Conservation (phyloP, 2,329 filamentous ascomycete species). For the Raffaelea albimanens region DNA sequence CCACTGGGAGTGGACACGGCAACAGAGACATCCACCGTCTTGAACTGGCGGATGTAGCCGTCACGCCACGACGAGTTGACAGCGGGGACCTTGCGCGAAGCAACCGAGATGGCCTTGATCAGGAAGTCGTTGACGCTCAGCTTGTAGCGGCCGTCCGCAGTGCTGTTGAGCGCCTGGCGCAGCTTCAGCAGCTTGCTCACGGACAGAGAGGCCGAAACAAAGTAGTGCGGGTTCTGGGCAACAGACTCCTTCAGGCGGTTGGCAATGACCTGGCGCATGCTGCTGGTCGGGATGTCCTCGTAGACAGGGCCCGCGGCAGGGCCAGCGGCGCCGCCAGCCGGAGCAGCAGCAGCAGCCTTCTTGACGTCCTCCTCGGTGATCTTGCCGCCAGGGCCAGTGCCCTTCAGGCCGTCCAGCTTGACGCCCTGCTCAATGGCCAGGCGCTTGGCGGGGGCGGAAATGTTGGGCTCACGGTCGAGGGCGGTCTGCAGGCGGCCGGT, state of each 20-base stretch:
- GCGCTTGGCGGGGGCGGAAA: conserved; percentile 64
- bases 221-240: conserved; percentile 96
- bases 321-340: conserved; percentile 42
- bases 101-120: conserved; percentile 87
- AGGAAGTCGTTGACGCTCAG: conserved; percentile 99
- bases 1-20: conserved; percentile 88
- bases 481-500: conserved; percentile 71
- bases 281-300: conserved; percentile 73
- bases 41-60: conserved; percentile 86
- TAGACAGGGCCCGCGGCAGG: conserved; percentile 54
- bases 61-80: conserved; percentile 95
- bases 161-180: conserved; percentile 82
- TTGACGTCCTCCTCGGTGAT: conserved; percentile 91
- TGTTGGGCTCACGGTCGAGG: conserved; percentile 72
- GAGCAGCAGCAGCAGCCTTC: conserved; percentile 51
- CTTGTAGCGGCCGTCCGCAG: conserved; percentile 90
- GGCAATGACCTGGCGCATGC: conserved; percentile 98
- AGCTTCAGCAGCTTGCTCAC: conserved; percentile 95
- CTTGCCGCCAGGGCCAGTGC: conserved; percentile 73
- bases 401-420: conserved; percentile 61
- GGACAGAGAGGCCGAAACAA: conserved; percentile 82
- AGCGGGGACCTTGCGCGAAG: conserved; percentile 85
- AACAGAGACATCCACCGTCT: conserved; percentile 87
- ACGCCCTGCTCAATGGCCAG: conserved; percentile 80
- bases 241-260: conserved; percentile 80